phyloP scores from a whole-genome alignment of 805 yeast genomes.

The Nakazawaea holstii region DNA sequence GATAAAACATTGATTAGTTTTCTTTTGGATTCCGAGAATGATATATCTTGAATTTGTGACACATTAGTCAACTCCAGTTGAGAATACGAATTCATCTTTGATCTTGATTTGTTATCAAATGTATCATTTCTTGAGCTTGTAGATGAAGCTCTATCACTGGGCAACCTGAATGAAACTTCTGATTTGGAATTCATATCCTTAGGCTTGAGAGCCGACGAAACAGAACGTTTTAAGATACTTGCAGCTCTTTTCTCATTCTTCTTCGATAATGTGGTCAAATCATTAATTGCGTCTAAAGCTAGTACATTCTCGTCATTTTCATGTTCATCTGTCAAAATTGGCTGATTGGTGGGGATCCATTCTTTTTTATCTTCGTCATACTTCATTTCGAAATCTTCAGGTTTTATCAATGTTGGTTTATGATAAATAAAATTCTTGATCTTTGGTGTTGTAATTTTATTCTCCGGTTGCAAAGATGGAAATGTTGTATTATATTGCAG shows the following conservation, averaged over 20 bases:
- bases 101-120: neutral
- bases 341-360: slow-evolving; percentile 4
- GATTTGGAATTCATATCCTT: slow-evolving; percentile 9
- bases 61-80: slow-evolving; percentile 26
- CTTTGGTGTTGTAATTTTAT: slow-evolving; percentile 7
- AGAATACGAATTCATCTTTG: neutral
- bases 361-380: slow-evolving; percentile 1
- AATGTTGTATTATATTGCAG: slow-evolving; percentile 5
- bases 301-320: slow-evolving; percentile 8
- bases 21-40: slow-evolving; percentile 43
- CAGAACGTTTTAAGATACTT: slow-evolving; percentile 1
- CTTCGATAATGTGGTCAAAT: slow-evolving; percentile 5
- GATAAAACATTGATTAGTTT: slow-evolving; percentile 41
- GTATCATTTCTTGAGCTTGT: slow-evolving; percentile 18
- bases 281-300: slow-evolving; percentile 9
- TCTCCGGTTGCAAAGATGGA: slow-evolving; percentile 10
- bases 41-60: slow-evolving; percentile 34
- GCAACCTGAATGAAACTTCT: slow-evolving; percentile 38
- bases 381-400: slow-evolving; percentile 8
- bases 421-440: neutral
- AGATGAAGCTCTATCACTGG: slow-evolving; percentile 18
- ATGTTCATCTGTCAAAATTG: neutral
- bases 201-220: slow-evolving; percentile 1
- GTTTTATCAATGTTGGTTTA: slow-evolving; percentile 8
- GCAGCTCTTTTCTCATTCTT: neutral